Evolutionary conservation across 2,329 filamentous ascomycete species (phyloP), one percentile per base, ranked within the genome.

Genomic region (Epichloe baconii): DNA sequence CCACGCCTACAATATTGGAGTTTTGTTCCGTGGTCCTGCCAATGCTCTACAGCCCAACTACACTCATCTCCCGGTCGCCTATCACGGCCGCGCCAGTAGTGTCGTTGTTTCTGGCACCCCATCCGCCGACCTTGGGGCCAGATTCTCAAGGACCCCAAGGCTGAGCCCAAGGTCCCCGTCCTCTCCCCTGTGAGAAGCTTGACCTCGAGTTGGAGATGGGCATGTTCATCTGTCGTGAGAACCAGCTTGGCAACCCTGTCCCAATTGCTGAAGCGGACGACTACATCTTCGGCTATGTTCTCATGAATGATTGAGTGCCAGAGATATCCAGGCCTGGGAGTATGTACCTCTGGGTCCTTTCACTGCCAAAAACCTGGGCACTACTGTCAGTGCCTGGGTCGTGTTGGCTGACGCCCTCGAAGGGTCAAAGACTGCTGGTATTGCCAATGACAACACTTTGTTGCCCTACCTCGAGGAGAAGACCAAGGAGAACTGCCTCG

Each of bases 11-110:
- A 69, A 68, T 57, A 73, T 86, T 8, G 86, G 85, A 4, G 76
- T 79, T 1, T 74, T 90, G 21, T 88, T 91, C 68, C 79, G 87
- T 36, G 86, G 85, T 0, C 77, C 82, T 0, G 75, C 77, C 15
- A 86, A 88, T 57, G 85, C 86, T 0, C 71, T 93, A 19, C 84
- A 90, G 64, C 83, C 85, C 10, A 91, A 91, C 63, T 93, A 91
- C 65, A 85, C 78, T 47, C 83, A 90, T 57, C 71, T 93, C 0
- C 87, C 87, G 0, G 85, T 91, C 3, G 87, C 81, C 1, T 93
- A 93, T 59, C 87, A 93, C 63, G 85, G 86, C 4, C 79, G 87
- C 54, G 83, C 86, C 3, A 87, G 83, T 14, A 86, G 83, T 4
- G 77, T 91, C 8, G 83, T 90, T 1, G 70, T 85, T 3, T 88